A percentile compares a stretch with the other conserved stretches of the same genome.
phyloP scores from a whole-genome alignment of 495 filamentous ascomycete genomes.

The Evernia prunastri region DNA sequence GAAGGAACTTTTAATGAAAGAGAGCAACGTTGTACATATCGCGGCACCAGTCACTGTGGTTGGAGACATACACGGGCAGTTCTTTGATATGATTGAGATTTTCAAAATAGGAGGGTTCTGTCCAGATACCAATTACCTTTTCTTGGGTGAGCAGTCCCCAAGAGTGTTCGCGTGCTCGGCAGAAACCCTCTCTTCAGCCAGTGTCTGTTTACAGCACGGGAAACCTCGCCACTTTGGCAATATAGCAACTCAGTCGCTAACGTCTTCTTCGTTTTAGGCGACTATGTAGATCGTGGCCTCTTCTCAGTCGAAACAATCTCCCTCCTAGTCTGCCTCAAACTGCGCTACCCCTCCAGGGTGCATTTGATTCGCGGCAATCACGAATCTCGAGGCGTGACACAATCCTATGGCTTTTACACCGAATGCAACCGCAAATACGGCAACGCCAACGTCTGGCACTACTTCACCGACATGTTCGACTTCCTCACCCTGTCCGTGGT shows the following conservation, averaged over 20 bases:
- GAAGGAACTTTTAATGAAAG: constrained; percentile 97
- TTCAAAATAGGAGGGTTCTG: constrained; percentile 96
- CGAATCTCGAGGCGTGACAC: constrained; percentile 92
- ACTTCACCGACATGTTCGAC: constrained; percentile 99
- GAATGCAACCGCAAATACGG: constrained; percentile 97
- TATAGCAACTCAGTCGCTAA: background rate
- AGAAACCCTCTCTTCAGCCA: background rate
- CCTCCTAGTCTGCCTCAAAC: constrained; percentile 86
- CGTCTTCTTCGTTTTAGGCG: constrained; percentile 60
- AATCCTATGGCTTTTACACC: constrained; percentile 98
- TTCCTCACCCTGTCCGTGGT: constrained; percentile 93
- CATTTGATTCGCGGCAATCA: constrained; percentile 95
- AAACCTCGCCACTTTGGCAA: background rate
- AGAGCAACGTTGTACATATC: constrained; percentile 99
- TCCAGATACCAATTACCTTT: constrained; percentile 96
- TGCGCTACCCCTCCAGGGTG: constrained; percentile 86
- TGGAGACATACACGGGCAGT: constrained; percentile 97
- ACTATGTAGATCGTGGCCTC: constrained; percentile 95
- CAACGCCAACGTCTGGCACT: constrained; percentile 97
- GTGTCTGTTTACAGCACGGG: background rate
- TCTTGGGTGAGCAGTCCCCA: constrained; percentile 62
- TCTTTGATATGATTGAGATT: constrained; percentile 97
- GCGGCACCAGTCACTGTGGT: constrained; percentile 96
- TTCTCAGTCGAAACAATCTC: constrained; percentile 98
- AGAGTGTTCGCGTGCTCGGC: background rate